Conservation (phyloP, 805 yeast species). For the Schwanniomyces vanrijiae region DNA sequence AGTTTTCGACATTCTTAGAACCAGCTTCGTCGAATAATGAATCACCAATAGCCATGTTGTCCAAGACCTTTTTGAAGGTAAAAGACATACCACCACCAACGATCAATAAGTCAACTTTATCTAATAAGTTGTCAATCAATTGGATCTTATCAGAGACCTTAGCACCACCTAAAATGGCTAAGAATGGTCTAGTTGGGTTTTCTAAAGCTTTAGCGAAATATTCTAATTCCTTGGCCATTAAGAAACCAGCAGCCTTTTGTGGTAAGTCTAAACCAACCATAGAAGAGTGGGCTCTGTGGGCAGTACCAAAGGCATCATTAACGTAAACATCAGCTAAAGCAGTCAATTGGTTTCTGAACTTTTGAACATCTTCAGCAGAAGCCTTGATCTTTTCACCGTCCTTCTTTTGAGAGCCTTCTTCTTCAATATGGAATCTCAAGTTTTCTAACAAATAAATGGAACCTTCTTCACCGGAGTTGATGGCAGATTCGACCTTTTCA, state of each 20-base stretch:
- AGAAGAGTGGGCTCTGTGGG: slow-evolving; percentile 99
- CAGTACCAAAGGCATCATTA: slow-evolving; percentile 98
- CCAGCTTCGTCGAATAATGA: slow-evolving; percentile 94
- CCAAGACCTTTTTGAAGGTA: slow-evolving; percentile 94
- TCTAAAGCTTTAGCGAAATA: slow-evolving; percentile 98
- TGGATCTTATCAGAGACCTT: slow-evolving; percentile 99
- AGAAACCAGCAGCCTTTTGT: slow-evolving; percentile 98
- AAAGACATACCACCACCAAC: slow-evolving; percentile 99
- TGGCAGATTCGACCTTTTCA: slow-evolving; percentile 77
- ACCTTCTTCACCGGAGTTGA: slow-evolving; percentile 72
- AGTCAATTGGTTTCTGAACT: slow-evolving; percentile 88
- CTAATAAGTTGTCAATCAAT: slow-evolving; percentile 93
- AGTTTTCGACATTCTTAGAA: slow-evolving; percentile 89
- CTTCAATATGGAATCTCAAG: slow-evolving; percentile 97
- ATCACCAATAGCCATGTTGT: slow-evolving; percentile 83
- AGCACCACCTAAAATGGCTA: slow-evolving; percentile 99
- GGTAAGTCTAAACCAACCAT: slow-evolving; percentile 97
- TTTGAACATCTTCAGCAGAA: slow-evolving; percentile 74
- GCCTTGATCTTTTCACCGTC: slow-evolving; percentile 95
- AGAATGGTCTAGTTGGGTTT: slow-evolving; percentile 96
- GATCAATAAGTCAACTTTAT: slow-evolving; percentile 92
- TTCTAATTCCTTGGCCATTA: slow-evolving; percentile 94
- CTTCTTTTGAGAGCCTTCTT: slow-evolving; percentile 90
- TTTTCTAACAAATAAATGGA: slow-evolving; percentile 90
- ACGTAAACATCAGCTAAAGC: slow-evolving; percentile 95